A percentile compares a stretch with the other conserved stretches of the same genome.
Conservation (phyloP, 164 flowering plant species). For the Saururus chinensis region DNA sequence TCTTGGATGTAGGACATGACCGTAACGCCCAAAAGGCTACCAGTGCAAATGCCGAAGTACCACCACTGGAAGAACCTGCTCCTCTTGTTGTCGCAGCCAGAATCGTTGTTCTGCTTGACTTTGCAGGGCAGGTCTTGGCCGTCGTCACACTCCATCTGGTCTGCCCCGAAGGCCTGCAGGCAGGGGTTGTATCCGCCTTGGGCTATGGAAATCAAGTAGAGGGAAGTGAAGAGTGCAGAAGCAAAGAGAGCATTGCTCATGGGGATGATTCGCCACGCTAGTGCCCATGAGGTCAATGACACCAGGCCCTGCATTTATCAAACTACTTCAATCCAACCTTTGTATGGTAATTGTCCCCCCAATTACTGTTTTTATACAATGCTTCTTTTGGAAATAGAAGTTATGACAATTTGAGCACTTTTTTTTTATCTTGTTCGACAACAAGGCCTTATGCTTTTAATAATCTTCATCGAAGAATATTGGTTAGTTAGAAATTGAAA, state of each 20-base stretch:
- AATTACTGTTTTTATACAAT: not conserved
- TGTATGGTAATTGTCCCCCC: too few relatives aligned
- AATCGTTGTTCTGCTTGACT: conserved; percentile 8
- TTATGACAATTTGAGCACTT: too few relatives aligned
- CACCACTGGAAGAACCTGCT: conserved; percentile 83
- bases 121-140: conserved; percentile 24
- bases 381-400: too few relatives aligned
- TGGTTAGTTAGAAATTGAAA: too few relatives aligned
- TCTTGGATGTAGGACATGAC: conserved; percentile 87
- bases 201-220: conserved; percentile 69
- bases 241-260: conserved; percentile 20
- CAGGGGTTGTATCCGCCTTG: conserved; percentile 93
- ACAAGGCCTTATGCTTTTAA: too few relatives aligned
- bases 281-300: conserved; percentile 70
- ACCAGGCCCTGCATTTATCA: conserved; percentile 47
- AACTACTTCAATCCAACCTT: too few relatives aligned
- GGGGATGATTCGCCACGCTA: conserved; percentile 33
- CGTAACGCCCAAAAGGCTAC: conserved; percentile 82
- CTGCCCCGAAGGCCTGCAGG: conserved; percentile 90
- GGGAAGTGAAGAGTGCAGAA: conserved; percentile 50
- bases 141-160: conserved; percentile 52
- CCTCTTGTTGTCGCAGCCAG: conserved; percentile 16
- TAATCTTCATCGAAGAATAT: too few relatives aligned
- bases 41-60: conserved; percentile 83
- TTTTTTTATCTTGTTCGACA: too few relatives aligned